Conservation (phyloP, 2,329 filamentous ascomycete species). For the Teratosphaeria destructans region DNA sequence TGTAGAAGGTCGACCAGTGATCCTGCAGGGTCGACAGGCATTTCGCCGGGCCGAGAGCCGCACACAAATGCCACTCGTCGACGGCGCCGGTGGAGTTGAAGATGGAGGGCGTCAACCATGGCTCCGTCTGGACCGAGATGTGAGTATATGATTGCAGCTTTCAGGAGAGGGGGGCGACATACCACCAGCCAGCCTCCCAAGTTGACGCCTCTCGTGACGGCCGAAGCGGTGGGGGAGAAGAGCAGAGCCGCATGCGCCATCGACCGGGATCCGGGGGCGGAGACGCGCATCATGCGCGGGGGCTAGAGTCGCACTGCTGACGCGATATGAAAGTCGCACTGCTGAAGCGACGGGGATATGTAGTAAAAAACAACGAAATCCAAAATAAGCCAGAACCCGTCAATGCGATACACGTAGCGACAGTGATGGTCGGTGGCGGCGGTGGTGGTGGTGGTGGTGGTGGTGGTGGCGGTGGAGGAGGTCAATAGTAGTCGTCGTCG, state of each 20-base stretch:
- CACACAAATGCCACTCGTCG: conserved; percentile 18
- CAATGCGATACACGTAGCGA: neutral
- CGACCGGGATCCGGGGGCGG: neutral
- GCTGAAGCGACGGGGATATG: neutral
- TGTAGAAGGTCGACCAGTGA: conserved; percentile 11
- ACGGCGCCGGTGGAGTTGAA: conserved; percentile 9
- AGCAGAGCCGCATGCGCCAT: neutral
- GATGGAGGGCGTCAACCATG: conserved; percentile 6
- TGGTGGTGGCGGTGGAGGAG: neutral
- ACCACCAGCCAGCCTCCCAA: conserved; percentile 15
- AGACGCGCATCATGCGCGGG: neutral
- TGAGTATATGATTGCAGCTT: neutral
- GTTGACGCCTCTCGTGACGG: conserved; percentile 14
- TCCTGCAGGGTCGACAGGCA: conserved; percentile 9
- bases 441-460: neutral
- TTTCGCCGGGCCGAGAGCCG: conserved; percentile 11
- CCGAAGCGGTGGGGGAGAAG: neutral
- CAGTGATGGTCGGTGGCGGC: neutral
- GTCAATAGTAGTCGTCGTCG: too few relatives aligned
- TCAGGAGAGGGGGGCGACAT: neutral
- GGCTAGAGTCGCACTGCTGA: neutral
- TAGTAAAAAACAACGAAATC: neutral
- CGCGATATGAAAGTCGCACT: neutral
- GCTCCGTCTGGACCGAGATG: neutral
- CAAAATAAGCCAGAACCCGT: neutral